Evolutionary conservation across 1,139 yeast genomes (phyloP).

Genomic region (Hansenula sp.): DNA sequence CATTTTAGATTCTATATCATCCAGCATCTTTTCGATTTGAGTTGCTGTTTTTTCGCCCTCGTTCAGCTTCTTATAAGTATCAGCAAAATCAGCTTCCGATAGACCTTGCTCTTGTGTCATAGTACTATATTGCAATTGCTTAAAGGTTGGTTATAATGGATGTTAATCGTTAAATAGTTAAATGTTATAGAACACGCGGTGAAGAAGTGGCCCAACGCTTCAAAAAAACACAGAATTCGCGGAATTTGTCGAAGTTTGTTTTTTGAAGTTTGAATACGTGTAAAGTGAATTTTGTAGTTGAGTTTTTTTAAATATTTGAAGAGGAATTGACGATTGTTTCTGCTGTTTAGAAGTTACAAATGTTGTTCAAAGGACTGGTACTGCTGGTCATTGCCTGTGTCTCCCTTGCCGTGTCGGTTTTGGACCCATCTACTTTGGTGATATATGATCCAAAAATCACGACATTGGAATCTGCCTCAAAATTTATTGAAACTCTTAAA

Average conservation of each 20-base stretch:
- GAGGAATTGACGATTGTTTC: too few relatives aligned
- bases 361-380: not conserved
- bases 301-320: too few relatives aligned
- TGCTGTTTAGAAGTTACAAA: too few relatives aligned
- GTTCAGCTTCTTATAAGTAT: slow-evolving; percentile 44
- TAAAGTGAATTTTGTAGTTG: too few relatives aligned
- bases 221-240: too few relatives aligned
- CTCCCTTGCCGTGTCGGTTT: not conserved
- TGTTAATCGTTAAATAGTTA: not conserved
- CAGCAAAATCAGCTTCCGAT: slow-evolving; percentile 32
- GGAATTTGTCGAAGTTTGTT: slow-evolving; percentile 4
- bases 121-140: slow-evolving; percentile 4
- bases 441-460: slow-evolving; percentile 31
- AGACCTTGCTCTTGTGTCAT: slow-evolving; percentile 1
- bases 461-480: slow-evolving; percentile 26
- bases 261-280: slow-evolving; percentile 6
- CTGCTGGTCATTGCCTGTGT: not conserved
- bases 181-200: too few relatives aligned
- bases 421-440: slow-evolving; percentile 25
- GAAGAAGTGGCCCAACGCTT: too few relatives aligned
- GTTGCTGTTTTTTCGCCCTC: slow-evolving; percentile 57
- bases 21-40: slow-evolving; percentile 52
- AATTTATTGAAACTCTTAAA: slow-evolving; percentile 26
- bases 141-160: not conserved
- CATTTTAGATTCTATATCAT: slow-evolving; percentile 51